Conservation (phyloP, 2,329 filamentous ascomycete genomes). For the Fusarium mexicanum region DNA sequence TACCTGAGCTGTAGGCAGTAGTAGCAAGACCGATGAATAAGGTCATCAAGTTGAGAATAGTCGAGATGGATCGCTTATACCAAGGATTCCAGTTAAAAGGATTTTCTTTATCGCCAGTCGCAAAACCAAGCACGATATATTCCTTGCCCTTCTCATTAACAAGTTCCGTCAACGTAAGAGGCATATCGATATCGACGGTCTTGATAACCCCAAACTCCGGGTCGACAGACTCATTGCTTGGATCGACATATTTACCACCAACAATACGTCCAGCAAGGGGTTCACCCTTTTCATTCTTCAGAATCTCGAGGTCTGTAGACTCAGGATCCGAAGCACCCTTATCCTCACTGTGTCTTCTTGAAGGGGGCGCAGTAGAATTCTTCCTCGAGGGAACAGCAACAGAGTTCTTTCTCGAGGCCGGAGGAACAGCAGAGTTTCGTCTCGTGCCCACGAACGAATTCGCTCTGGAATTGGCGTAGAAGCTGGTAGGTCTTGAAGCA, state of each 20-base stretch:
- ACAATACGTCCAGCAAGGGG: constrained; percentile 29
- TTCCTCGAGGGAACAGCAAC: constrained; percentile 19
- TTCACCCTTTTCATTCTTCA: constrained; percentile 29
- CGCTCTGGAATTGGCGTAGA: constrained; percentile 33
- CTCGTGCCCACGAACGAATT: constrained; percentile 32
- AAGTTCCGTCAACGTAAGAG: constrained; percentile 30
- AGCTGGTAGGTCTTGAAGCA: constrained; percentile 33
- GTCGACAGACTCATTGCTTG: constrained; percentile 23
- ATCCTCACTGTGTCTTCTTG: constrained; percentile 6
- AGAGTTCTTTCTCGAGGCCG: constrained; percentile 17
- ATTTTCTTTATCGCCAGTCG: constrained; percentile 36
- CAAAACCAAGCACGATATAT: constrained; percentile 35
- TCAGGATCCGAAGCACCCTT: constrained; percentile 28
- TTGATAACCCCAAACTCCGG: constrained; percentile 32
- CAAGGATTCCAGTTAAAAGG: constrained; percentile 39
- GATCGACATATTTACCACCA: constrained; percentile 33
- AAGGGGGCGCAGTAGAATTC: constrained; percentile 5
- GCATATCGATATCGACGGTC: constrained; percentile 34
- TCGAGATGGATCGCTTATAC: constrained; percentile 37
- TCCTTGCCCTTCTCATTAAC: constrained; percentile 33
- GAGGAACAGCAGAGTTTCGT: constrained; percentile 3
- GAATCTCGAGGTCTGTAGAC: constrained; percentile 21
- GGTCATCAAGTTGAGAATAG: constrained; percentile 38
- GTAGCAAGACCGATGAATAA: constrained; percentile 37
- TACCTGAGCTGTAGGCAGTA: constrained; percentile 35